Conservation (phyloP, 306 rosid genomes). For the Cucurbita maxima region DNA sequence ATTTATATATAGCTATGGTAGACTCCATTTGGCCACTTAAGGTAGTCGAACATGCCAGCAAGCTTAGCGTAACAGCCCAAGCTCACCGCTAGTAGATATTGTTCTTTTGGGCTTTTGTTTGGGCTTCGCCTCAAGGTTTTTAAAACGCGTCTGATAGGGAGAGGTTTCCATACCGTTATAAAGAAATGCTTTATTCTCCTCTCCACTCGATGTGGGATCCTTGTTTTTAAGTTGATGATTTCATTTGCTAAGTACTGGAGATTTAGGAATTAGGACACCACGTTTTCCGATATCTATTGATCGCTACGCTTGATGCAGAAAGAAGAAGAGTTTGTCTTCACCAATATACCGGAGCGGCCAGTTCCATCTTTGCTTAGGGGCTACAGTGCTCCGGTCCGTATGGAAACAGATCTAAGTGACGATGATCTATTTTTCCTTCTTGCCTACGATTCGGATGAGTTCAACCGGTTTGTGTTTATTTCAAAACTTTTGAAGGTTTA, state of each 20-base stretch:
- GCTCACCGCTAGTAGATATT: too few relatives aligned
- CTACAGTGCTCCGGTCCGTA: constrained; percentile 89
- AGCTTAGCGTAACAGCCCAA: neutral
- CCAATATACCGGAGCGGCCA: constrained; percentile 63
- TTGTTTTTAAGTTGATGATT: neutral
- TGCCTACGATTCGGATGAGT: constrained; percentile 86
- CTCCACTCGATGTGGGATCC: too few relatives aligned
- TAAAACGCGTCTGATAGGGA: too few relatives aligned
- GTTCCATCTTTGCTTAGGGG: constrained; percentile 84
- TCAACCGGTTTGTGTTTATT: constrained; percentile 65
- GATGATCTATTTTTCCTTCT: constrained; percentile 73
- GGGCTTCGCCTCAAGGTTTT: too few relatives aligned
- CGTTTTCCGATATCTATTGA: neutral
- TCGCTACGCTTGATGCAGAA: constrained; percentile 27
- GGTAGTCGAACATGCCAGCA: neutral
- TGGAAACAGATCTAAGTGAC: constrained; percentile 72
- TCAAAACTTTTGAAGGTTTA: neutral
- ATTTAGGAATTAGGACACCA: neutral
- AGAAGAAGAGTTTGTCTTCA: constrained; percentile 82
- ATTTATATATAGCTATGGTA: neutral
- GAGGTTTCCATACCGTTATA: too few relatives aligned
- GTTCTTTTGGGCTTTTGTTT: too few relatives aligned
- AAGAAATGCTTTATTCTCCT: too few relatives aligned
- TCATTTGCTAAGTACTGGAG: neutral
- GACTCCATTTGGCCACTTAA: neutral